A percentile compares a stretch with the other conserved stretches of the same genome.
phyloP scores from a whole-genome alignment of 2,329 filamentous ascomycete species.

The Pyricularia pennisetigena region DNA sequence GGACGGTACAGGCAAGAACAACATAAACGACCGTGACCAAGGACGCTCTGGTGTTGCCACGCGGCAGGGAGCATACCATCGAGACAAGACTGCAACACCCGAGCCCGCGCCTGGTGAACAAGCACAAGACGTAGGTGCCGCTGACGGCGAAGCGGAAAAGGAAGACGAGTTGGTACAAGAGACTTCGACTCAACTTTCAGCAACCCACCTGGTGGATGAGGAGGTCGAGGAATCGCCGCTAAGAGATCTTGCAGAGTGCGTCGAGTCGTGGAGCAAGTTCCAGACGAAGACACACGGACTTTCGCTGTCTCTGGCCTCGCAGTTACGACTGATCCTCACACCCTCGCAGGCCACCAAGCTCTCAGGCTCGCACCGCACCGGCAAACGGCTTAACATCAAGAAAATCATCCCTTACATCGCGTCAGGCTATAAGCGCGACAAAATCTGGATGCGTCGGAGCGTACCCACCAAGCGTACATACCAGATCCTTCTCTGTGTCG shows the following conservation, averaged over 20 bases:
- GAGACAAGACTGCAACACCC: slow-evolving; percentile 24
- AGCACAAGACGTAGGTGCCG: slow-evolving; percentile 27
- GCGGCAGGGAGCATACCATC: slow-evolving; percentile 46
- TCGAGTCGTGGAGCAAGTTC: slow-evolving; percentile 75
- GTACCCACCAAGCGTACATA: slow-evolving; percentile 91
- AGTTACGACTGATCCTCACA: slow-evolving; percentile 88
- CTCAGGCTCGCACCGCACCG: slow-evolving; percentile 91
- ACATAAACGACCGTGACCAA: slow-evolving; percentile 38
- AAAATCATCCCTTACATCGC: slow-evolving; percentile 99
- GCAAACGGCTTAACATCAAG: slow-evolving; percentile 98
- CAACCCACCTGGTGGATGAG: slow-evolving; percentile 55
- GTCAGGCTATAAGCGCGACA: slow-evolving; percentile 96
- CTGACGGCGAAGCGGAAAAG: slow-evolving; percentile 37
- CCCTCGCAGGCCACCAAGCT: slow-evolving; percentile 94
- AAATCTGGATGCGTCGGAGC: slow-evolving; percentile 97
- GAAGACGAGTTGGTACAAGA: slow-evolving; percentile 38
- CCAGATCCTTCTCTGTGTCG: slow-evolving; percentile 94
- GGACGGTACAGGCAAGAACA: slow-evolving; percentile 24
- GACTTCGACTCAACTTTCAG: slow-evolving; percentile 54
- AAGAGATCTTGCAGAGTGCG: slow-evolving; percentile 44
- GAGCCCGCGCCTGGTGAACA: slow-evolving; percentile 11
- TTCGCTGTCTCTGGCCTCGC: slow-evolving; percentile 82
- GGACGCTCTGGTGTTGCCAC: slow-evolving; percentile 51
- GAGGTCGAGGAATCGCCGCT: slow-evolving; percentile 28
- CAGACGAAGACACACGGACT: slow-evolving; percentile 77